A percentile compares a stretch with the other conserved stretches of the same genome.
These are phyloP conservation scores for Psilocybe azurescens DNA, from an alignment of 768 basidiomycete species.

Conservation along the genomic window DNA sequence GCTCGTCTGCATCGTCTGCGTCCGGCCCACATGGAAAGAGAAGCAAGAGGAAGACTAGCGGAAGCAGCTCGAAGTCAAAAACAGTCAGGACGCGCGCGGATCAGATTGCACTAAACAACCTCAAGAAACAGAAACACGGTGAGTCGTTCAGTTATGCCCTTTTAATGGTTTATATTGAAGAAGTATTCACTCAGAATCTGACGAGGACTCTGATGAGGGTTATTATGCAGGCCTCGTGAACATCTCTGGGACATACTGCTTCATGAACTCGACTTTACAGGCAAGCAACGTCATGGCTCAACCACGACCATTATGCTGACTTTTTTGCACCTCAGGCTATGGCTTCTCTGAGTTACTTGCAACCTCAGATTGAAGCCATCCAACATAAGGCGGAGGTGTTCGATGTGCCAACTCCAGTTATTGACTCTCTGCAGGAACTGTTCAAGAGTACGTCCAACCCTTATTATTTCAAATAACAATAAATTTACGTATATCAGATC, in stretches of 20 bases:
- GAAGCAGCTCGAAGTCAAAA: conserved; percentile 23
- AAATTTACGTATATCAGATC: conserved; percentile 41
- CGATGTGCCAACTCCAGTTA: conserved; percentile 86
- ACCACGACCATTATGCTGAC: background rate
- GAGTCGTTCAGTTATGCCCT: background rate
- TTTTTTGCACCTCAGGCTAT: conserved; percentile 63
- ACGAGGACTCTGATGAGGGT: conserved; percentile 35
- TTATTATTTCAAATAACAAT: conserved; percentile 8
- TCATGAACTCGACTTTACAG: conserved; percentile 97
- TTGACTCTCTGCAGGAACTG: conserved; percentile 78
- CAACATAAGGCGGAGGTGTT: conserved; percentile 77
- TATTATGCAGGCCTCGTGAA: conserved; percentile 94
- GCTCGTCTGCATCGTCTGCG: conserved; percentile 40
- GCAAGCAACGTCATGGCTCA: conserved; percentile 40
- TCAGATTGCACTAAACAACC: conserved; percentile 53
- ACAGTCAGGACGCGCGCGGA: conserved; percentile 55
- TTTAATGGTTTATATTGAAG: background rate
- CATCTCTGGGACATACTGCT: conserved; percentile 95
- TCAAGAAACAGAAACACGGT: conserved; percentile 32
- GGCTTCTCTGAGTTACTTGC: conserved; percentile 84
- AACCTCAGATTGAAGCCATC: conserved; percentile 78
- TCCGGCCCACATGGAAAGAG: conserved; percentile 39
- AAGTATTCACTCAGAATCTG: conserved; percentile 12
- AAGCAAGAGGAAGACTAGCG: conserved; percentile 51
- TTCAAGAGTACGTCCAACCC: conserved; percentile 58